These are phyloP conservation scores for Candida boleticola DNA, from an alignment of 805 yeast genomes.

Conservation along the genomic window DNA sequence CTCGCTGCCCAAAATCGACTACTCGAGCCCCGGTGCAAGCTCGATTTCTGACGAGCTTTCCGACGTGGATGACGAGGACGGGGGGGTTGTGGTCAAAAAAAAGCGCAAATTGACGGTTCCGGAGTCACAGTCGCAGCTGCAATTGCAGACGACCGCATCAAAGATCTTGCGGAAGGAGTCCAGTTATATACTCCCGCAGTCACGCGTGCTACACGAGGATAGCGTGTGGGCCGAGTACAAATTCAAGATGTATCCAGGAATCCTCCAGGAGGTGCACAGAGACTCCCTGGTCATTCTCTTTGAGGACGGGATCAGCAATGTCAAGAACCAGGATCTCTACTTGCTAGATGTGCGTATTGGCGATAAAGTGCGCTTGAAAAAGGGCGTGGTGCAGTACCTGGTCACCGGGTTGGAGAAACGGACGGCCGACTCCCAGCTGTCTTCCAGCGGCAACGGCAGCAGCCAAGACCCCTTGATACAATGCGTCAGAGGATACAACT, in stretches of 20 bases:
- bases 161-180: neutral
- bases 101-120: slow-evolving; percentile 11
- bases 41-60: slow-evolving; percentile 8
- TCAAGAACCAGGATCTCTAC: slow-evolving; percentile 37
- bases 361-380: slow-evolving; percentile 43
- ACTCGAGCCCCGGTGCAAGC: neutral
- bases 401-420: slow-evolving; percentile 47
- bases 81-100: slow-evolving; percentile 3
- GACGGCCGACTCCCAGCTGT: neutral
- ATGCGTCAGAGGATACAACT: slow-evolving; percentile 63
- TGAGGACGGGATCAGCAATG: slow-evolving; percentile 33
- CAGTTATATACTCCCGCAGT: neutral
- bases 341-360: slow-evolving; percentile 58
- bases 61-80: slow-evolving; percentile 16
- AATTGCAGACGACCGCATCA: neutral
- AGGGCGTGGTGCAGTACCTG: slow-evolving; percentile 25
- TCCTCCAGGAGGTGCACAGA: slow-evolving; percentile 22
- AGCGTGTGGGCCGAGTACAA: slow-evolving; percentile 57
- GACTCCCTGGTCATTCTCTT: slow-evolving; percentile 37
- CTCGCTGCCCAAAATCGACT: neutral
- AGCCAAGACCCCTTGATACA: slow-evolving; percentile 27
- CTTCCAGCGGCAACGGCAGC: neutral
- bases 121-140: slow-evolving; percentile 16
- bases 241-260: slow-evolving; percentile 52
- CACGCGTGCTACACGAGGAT: neutral